Conservation (phyloP, 495 filamentous ascomycete species). For the Aspergillus kassunensis region DNA sequence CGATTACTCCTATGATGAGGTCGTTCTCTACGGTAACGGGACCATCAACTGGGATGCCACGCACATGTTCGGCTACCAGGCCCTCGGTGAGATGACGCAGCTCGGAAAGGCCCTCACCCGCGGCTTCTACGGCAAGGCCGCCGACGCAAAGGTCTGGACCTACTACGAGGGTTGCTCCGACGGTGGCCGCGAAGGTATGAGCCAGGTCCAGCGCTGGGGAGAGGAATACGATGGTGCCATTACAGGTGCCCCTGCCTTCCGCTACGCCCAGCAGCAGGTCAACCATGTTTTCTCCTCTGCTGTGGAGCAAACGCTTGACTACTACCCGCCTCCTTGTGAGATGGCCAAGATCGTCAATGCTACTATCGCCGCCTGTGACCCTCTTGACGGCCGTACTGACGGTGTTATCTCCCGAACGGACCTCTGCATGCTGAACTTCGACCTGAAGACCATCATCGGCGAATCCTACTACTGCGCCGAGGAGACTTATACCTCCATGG, state of each 20-base stretch:
- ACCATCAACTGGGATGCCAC: slow-evolving; percentile 42
- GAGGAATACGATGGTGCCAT: slow-evolving; percentile 49
- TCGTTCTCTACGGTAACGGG: slow-evolving; percentile 35
- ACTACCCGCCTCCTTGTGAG: slow-evolving; percentile 51
- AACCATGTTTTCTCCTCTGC: slow-evolving; percentile 42
- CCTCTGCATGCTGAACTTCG: slow-evolving; percentile 46
- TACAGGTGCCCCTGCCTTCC: slow-evolving; percentile 50
- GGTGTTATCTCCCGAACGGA: slow-evolving; percentile 51
- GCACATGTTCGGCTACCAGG: slow-evolving; percentile 46
- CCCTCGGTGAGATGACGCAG: slow-evolving; percentile 35
- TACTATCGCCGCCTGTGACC: slow-evolving; percentile 50
- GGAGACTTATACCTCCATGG: slow-evolving; percentile 27
- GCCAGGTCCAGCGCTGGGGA: slow-evolving; percentile 49
- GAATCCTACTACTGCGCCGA: slow-evolving; percentile 48
- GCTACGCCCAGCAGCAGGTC: slow-evolving; percentile 48
- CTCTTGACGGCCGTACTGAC: slow-evolving; percentile 48
- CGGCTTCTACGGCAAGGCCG: slow-evolving; percentile 31
- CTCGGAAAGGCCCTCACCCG: slow-evolving; percentile 31
- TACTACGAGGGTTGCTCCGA: slow-evolving; percentile 40
- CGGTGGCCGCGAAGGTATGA: slow-evolving; percentile 39
- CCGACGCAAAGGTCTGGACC: slow-evolving; percentile 29
- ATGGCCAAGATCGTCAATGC: slow-evolving; percentile 47
- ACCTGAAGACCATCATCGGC: slow-evolving; percentile 43
- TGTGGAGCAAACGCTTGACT: slow-evolving; percentile 43
- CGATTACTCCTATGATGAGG: slow-evolving; percentile 31